These are phyloP conservation scores for Miamiensis avidus DNA, from an alignment of 169 alveolate genomes.

Conservation along the genomic window DNA sequence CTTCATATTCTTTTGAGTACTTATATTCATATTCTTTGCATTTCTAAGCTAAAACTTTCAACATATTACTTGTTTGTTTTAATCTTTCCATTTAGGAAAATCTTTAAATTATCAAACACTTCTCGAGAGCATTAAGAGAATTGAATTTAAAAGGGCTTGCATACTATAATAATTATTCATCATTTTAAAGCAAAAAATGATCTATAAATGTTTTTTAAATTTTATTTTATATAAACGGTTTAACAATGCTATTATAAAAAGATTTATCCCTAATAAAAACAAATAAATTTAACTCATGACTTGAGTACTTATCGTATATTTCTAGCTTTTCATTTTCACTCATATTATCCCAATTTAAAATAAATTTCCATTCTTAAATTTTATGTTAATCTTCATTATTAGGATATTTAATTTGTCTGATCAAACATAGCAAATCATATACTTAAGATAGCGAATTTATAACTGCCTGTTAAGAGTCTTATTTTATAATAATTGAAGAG, in stretches of 20 bases:
- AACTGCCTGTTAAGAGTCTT: no score
- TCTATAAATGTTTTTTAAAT: slow-evolving; percentile 67
- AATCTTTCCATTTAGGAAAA: no score
- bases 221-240: slow-evolving; percentile 59
- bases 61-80: no score
- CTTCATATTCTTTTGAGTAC: no score
- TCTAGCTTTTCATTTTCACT: slow-evolving; percentile 58
- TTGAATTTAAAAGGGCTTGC: slow-evolving; percentile 18
- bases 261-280: slow-evolving; percentile 59
- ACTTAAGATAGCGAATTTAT: no score
- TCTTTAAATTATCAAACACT: background rate
- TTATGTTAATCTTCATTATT: no score
- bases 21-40: no score
- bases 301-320: slow-evolving; percentile 49
- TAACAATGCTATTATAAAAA: slow-evolving; percentile 56
- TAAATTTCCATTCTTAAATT: slow-evolving; percentile 16
- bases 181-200: slow-evolving; percentile 50
- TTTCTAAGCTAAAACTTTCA: no score
- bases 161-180: slow-evolving; percentile 33
- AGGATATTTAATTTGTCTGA: no score
- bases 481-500: no score
- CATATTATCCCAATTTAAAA: slow-evolving; percentile 38
- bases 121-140: slow-evolving; percentile 64
- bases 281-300: slow-evolving; percentile 73
- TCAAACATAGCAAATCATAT: no score